These are phyloP conservation scores for Geotrichum aggregatum DNA, from an alignment of 1,139 yeast species.

Conservation along the genomic window DNA sequence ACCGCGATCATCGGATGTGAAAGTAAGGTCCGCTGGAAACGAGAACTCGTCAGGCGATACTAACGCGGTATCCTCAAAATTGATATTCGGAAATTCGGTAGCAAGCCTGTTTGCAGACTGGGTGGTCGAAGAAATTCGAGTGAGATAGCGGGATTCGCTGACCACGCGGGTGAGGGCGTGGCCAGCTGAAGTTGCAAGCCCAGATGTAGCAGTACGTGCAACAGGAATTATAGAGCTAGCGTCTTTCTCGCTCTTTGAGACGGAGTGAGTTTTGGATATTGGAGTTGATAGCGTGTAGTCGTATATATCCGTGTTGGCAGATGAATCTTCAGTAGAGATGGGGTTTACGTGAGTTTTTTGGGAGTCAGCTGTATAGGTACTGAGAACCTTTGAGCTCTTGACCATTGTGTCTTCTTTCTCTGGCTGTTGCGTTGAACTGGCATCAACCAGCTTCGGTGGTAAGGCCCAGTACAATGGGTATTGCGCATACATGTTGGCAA, in stretches of 20 bases:
- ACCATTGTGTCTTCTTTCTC: background rate
- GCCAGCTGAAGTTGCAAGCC: background rate
- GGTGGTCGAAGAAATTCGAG: conserved; percentile 1
- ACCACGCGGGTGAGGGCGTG: background rate
- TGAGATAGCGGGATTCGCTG: background rate
- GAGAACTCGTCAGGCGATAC: conserved; percentile 7
- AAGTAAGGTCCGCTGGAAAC: conserved; percentile 5
- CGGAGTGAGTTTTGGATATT: background rate
- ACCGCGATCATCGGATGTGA: conserved; percentile 13
- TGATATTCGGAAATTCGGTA: background rate
- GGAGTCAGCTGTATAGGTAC: background rate
- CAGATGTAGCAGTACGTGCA: no score
- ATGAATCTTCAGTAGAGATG: no score
- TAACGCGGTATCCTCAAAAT: conserved; percentile 9
- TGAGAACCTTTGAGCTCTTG: background rate
- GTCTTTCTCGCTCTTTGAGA: background rate
- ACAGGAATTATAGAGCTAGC: background rate
- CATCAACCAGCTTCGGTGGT: conserved; percentile 33
- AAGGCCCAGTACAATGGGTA: conserved; percentile 69
- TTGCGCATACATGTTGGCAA: conserved; percentile 52
- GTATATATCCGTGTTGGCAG: no score
- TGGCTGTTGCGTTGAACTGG: background rate
- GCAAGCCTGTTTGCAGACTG: background rate
- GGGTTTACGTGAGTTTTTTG: background rate
- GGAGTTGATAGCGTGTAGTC: background rate